Evolutionary conservation across 2,329 filamentous ascomycete genomes (phyloP).

Genomic region (Pseudomassariella vexata): DNA sequence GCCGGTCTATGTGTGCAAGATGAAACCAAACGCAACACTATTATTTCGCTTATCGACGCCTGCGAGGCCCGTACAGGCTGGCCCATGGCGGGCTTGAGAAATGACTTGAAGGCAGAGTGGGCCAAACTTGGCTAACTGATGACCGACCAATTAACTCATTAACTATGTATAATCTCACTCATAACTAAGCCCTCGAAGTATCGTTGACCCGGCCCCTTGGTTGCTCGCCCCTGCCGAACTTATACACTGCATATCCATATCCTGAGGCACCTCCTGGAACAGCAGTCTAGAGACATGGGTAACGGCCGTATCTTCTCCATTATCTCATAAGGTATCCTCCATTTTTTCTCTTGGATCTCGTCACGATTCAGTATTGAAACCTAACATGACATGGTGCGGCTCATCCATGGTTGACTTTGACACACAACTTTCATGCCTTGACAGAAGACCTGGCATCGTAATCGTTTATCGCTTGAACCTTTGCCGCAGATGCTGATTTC

Average conservation of each 20-base stretch:
- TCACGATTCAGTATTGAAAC: neutral
- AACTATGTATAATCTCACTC: neutral
- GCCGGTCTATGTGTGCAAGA: slow-evolving; percentile 36
- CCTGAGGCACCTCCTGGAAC: too few relatives aligned
- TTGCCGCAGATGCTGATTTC: slow-evolving; percentile 8
- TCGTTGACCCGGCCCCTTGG: too few relatives aligned
- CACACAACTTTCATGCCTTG: neutral
- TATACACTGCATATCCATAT: too few relatives aligned
- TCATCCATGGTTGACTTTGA: neutral
- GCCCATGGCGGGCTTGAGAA: slow-evolving; percentile 26
- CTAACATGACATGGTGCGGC: neutral
- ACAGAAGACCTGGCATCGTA: slow-evolving; percentile 5
- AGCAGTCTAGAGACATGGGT: too few relatives aligned
- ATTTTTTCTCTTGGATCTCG: neutral
- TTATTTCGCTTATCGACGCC: slow-evolving; percentile 29
- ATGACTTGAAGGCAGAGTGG: slow-evolving; percentile 25
- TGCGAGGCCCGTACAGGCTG: slow-evolving; percentile 33
- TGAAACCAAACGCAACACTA: slow-evolving; percentile 25
- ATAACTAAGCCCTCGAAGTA: too few relatives aligned
- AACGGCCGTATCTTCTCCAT: neutral
- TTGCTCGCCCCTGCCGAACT: too few relatives aligned
- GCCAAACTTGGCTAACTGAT: slow-evolving; percentile 8
- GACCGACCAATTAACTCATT: neutral
- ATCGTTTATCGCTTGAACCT: slow-evolving; percentile 10
- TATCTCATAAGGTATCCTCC: slow-evolving; percentile 3